Percentiles rank a stretch among this genome's conserved stretches.
Evolutionary conservation across 1,284 basidiomycete species (phyloP).

Genomic region (Tremellales sp.): DNA sequence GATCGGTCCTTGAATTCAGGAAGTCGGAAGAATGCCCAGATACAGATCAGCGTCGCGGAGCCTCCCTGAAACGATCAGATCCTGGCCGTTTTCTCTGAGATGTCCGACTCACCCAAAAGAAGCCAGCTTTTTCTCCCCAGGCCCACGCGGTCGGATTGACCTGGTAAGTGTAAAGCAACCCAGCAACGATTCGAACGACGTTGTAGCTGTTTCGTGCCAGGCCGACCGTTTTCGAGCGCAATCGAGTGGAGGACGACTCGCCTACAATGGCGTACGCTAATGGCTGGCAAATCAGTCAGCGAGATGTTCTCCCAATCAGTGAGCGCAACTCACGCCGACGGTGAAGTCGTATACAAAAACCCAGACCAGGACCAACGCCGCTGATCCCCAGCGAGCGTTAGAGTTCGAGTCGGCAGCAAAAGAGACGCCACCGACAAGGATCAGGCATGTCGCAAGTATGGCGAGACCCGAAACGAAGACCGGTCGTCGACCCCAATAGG

Average conservation of each 20-base stretch:
- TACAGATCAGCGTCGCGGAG: background rate
- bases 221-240: constrained; percentile 52
- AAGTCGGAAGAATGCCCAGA: constrained; percentile 13
- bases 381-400: constrained; percentile 7
- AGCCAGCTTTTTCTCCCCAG: constrained; percentile 14
- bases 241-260: constrained; percentile 46
- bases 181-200: constrained; percentile 26
- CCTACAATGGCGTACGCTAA: constrained; percentile 39
- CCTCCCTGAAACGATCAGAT: too few species aligned
- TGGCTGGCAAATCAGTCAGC: too few species aligned
- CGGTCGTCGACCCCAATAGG: too few species aligned
- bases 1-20: constrained; percentile 35
- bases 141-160: constrained; percentile 17
- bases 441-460: too few species aligned
- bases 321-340: constrained; percentile 12
- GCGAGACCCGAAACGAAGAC: too few species aligned
- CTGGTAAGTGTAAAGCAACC: constrained; percentile 10
- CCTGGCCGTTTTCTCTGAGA: too few species aligned
- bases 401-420: constrained; percentile 4
- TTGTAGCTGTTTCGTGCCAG: constrained; percentile 49
- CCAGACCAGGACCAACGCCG: constrained; percentile 17
- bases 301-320: background rate
- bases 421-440: constrained; percentile 42
- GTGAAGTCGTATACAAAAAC: constrained; percentile 25
- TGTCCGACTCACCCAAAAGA: constrained; percentile 16